Evolutionary conservation across 2,329 filamentous ascomycete species (phyloP).

Genomic region (Parascedosporium putredinis): DNA sequence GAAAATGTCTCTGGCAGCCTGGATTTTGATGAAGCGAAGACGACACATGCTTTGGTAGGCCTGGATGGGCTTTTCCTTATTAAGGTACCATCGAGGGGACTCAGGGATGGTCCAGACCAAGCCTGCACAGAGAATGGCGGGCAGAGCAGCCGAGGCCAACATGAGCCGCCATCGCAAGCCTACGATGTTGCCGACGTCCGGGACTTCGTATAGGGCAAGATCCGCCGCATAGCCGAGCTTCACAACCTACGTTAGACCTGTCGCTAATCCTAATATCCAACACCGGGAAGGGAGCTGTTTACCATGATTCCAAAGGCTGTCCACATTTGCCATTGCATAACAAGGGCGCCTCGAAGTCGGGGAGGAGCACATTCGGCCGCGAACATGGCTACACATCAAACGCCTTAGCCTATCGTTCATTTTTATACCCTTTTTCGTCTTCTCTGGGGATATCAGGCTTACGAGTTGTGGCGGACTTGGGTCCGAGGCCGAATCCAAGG

Average conservation of each 20-base stretch:
- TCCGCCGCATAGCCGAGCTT: constrained; percentile 47
- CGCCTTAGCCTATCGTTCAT: constrained; percentile 13
- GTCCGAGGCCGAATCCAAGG: constrained; percentile 60
- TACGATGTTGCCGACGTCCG: constrained; percentile 35
- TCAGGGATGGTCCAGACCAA: constrained; percentile 41
- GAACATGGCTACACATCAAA: constrained; percentile 45
- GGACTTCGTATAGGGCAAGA: constrained; percentile 48
- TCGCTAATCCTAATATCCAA: not conserved
- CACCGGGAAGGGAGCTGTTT: not conserved
- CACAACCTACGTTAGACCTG: not conserved
- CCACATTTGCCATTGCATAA: constrained; percentile 44
- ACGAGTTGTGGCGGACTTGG: constrained; percentile 56
- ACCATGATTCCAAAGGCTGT: constrained; percentile 43
- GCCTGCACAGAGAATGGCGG: constrained; percentile 44
- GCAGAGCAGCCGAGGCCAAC: constrained; percentile 57
- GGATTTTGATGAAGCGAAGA: constrained; percentile 40
- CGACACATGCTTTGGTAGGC: constrained; percentile 35
- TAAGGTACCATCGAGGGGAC: constrained; percentile 40
- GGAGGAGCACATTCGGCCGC: constrained; percentile 58
- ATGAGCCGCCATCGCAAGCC: constrained; percentile 59
- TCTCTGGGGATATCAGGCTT: not conserved
- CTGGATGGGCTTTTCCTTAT: constrained; percentile 32
- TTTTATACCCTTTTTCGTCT: not conserved
- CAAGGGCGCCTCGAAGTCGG: constrained; percentile 53
- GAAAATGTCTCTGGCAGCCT: constrained; percentile 45